These are phyloP conservation scores for Mortierella sp. DNA, from an alignment of 371 early-diverging fungal genomes.

Conservation along the genomic window DNA sequence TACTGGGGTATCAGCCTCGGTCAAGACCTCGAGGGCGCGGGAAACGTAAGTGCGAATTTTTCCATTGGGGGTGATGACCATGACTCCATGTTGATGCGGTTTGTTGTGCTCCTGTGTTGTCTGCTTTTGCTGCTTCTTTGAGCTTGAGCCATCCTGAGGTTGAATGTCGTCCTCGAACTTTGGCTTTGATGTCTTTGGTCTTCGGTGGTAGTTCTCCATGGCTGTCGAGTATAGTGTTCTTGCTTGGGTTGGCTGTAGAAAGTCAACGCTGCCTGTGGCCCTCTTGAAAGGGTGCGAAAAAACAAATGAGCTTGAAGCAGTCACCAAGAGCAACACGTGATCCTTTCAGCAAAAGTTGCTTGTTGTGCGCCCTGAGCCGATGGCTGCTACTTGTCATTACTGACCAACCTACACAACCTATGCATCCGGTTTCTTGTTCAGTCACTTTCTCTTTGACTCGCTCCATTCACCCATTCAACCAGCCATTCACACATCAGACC, in stretches of 20 bases:
- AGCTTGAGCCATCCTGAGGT: neutral
- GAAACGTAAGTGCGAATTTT: slow-evolving; percentile 51
- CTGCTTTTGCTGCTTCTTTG: slow-evolving; percentile 5
- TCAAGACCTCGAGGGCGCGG: slow-evolving; percentile 48
- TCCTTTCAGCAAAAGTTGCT: neutral
- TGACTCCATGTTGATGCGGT: slow-evolving; percentile 48
- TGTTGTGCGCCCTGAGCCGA: neutral
- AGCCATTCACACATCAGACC: neutral
- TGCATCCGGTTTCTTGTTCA: neutral
- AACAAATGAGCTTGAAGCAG: neutral
- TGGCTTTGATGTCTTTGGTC: slow-evolving; percentile 32
- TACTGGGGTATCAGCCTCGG: slow-evolving; percentile 23
- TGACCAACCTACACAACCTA: neutral
- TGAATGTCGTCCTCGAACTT: slow-evolving; percentile 43
- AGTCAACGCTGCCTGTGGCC: too few relatives aligned
- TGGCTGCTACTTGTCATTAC: neutral
- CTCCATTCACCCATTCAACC: neutral
- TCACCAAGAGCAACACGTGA: neutral
- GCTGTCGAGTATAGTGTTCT: neutral
- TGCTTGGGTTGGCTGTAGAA: neutral
- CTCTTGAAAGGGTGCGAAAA: too few relatives aligned
- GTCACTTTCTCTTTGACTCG: neutral
- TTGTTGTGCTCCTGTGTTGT: slow-evolving; percentile 26
- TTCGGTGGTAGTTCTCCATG: slow-evolving; percentile 55
- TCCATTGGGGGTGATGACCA: slow-evolving; percentile 51